Conservation (phyloP, 169 alveolate genomes). For the Neospora caninum region DNA sequence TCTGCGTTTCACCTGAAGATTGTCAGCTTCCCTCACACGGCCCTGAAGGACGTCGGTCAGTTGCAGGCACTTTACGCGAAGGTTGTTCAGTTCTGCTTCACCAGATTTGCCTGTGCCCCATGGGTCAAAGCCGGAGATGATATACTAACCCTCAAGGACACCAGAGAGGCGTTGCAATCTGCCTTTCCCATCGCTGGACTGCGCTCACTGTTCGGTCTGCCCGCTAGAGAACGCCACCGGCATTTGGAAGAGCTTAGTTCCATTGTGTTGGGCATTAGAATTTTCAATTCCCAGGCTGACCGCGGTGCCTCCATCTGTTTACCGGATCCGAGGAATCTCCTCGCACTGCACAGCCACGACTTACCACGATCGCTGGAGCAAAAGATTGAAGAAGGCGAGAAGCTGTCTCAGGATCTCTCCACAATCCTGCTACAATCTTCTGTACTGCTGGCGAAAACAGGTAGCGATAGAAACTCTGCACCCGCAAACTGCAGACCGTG, state of each 20-base stretch:
- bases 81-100: not conserved
- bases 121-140: not conserved
- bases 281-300: not conserved
- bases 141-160: not conserved
- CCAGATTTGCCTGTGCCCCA: not conserved
- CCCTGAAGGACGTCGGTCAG: not conserved
- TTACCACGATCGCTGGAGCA: not conserved
- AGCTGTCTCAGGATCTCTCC: not conserved
- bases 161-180: not conserved
- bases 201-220: slow-evolving; percentile 16
- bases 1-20: not conserved
- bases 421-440: not conserved
- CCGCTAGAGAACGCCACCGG: not conserved
- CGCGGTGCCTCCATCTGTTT: not conserved
- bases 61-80: not conserved
- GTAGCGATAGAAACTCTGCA: not conserved
- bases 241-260: not conserved
- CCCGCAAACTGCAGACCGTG: too few species aligned
- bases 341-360: not conserved
- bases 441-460: not conserved
- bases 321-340: slow-evolving; percentile 24
- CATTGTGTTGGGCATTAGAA: slow-evolving; percentile 4
- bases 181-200: not conserved
- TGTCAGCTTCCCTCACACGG: slow-evolving; percentile 10
- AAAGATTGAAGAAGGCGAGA: not conserved